Evolutionary conservation across 2,329 filamentous ascomycete species (phyloP), one percentile per base, ranked within the genome.

Genomic region (Chaetothyriales sp.): DNA sequence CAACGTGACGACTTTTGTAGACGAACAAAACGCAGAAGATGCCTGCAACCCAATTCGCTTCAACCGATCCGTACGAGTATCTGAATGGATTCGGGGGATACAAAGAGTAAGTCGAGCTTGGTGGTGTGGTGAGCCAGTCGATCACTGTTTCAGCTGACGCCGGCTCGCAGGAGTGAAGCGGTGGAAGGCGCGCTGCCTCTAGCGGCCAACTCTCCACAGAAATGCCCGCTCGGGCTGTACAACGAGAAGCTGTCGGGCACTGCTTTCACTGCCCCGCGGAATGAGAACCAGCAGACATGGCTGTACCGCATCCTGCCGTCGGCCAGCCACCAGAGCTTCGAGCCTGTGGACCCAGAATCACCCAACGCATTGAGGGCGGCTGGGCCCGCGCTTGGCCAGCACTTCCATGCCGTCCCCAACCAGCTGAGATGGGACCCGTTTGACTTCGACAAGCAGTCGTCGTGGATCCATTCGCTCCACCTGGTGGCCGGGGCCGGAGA

Each of bases 401-500:
- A 77, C 62, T 75, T 87, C 59, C 80, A 84, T 60, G 82, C 86
- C 60, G 83, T 89, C 48, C 86, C 86, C 4, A 89, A 89, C 63
- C 85, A 90, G 67, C 73, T 90, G 28, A 78, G 85, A 58, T 92
- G 86, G 86, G 81, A 85, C 58, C 82, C 81, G 1, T 87, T 88
- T 64, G 82, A 88, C 60, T 72, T 89, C 47, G 81, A 86, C 56
- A 56, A 58, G 45, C 74, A 84, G 64, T 79, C 80, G 1, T 80
- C 84, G 61, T 85, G 81, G 80, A 78, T 84, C 19, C 77, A 83
- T 61, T 77, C 77, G 51, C 68, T 90, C 57, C 80, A 84, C 54
- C 74, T 89, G 18, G 74, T 94, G 9, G 86, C 85, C 1, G 86
- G 86, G 2, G 80, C 86, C 0, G 89, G 89, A 15, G 85, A 92